Base-by-base conservation (phyloP, 371 early-diverging fungal species). In the Mucor ambiguus region DNA sequence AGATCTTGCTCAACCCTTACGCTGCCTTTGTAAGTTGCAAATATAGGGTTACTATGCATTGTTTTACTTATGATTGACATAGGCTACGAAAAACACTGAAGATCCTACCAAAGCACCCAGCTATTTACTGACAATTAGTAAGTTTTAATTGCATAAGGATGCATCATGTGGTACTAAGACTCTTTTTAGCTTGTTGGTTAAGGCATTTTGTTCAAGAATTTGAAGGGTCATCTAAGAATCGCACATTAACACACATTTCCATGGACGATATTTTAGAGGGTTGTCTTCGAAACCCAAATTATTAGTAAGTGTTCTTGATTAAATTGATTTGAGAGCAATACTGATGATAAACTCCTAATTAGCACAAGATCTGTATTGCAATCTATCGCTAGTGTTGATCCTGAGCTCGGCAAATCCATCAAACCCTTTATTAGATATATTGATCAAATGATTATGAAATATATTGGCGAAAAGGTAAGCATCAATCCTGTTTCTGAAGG, bases 121-220 rank as follows among this genome's bases (percentile, higher is more conserved):
- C 38, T 81, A 84, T 61, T 46, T 81, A 33, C 37, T 77, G 12
- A 81, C 79, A 4, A 41, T 81, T 8, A 69, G 84, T 83, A 78
- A 66, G 63, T 55, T 14, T 22, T 20, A 24, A 20, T 10, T 1
- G 32, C 35, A 58, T 29, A 18, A 8, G 8, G 1, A 29, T 14
- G 5, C 7, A 18, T 8, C 41, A 2, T 58, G 12, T 44, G 14
- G 14, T 28, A 22, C 24, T 49, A 49, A 54, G 0, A 0, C 26
- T 4, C 18, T 49, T 11, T 28, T 26, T 75, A 77, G 79, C 75
- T 14, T 80, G 76, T 38, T 84, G 81, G 79, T 32, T 84, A 18
- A 76, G 74, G 33, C 52, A 73, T 38, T 72, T 84, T 48, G 68
- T 78, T 3, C 41, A 61, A 20, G 69, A 80, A 41, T 68, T 64